phyloP scores from a whole-genome alignment of 495 filamentous ascomycete species.

The Gamarada debralockiae region DNA sequence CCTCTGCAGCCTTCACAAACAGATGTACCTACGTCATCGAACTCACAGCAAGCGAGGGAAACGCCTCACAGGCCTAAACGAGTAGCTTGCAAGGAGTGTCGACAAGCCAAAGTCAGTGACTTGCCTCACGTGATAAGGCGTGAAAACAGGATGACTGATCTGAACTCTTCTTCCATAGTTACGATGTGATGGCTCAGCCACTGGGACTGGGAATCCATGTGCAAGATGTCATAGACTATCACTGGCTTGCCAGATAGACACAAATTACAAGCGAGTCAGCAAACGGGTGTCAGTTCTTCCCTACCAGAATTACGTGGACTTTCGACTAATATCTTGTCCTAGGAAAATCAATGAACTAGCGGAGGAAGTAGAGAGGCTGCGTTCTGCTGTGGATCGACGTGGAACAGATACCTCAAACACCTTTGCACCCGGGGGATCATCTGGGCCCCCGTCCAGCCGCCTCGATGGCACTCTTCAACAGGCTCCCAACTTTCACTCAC shows the following conservation, averaged over 20 bases:
- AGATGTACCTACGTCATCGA: background rate
- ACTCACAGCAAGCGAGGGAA: background rate
- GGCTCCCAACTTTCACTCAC: no score
- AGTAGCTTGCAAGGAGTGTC: slow-evolving; percentile 2
- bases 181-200: slow-evolving; percentile 1
- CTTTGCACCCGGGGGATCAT: no score
- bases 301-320: background rate
- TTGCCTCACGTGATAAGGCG: background rate
- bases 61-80: background rate
- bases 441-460: no score
- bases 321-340: background rate
- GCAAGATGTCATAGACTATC: background rate
- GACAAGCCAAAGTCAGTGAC: background rate
- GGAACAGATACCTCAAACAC: background rate
- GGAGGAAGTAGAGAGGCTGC: background rate
- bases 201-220: background rate
- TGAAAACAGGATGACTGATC: background rate
- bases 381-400: background rate
- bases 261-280: slow-evolving; percentile 6
- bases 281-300: background rate
- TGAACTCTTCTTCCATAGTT: background rate
- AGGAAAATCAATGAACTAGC: slow-evolving; percentile 7
- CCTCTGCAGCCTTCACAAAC: background rate
- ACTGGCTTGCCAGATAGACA: background rate
- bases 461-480: no score